phyloP scores from a whole-genome alignment of 148 eudicot species.

The Rheum nobile region DNA sequence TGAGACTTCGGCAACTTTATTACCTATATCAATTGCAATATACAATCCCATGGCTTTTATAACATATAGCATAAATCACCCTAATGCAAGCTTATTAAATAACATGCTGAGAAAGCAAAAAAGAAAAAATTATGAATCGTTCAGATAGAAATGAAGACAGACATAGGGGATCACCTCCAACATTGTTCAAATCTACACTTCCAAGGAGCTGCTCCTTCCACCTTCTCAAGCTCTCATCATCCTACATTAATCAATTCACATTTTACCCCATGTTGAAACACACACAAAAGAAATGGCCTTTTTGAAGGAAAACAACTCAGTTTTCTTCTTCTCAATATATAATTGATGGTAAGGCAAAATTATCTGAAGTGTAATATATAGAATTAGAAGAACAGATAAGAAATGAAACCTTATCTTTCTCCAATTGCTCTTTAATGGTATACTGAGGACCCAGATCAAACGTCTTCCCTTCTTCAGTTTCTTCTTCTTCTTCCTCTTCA shows the following conservation, averaged over 20 bases:
- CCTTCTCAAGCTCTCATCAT: constrained; percentile 84
- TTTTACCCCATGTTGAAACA: not conserved
- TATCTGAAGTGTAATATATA: not conserved
- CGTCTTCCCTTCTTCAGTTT: constrained; percentile 14
- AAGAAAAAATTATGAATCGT: not conserved
- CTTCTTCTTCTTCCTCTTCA: constrained; percentile 63
- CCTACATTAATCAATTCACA: constrained; percentile 26
- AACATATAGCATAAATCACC: not conserved
- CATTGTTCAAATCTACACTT: constrained; percentile 44
- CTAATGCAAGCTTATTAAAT: not conserved
- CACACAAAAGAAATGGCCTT: not conserved
- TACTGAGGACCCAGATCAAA: constrained; percentile 61
- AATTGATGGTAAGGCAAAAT: not conserved
- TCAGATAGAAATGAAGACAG: not conserved
- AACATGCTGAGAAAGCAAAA: not conserved
- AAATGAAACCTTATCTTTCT: constrained; percentile 62
- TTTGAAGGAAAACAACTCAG: not conserved
- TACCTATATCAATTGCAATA: not conserved
- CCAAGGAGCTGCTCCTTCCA: constrained; percentile 90
- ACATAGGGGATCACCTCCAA: constrained; percentile 42
- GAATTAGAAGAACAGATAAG: not conserved
- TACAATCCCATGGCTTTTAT: not conserved
- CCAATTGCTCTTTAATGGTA: constrained; percentile 59
- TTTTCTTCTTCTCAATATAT: not conserved
- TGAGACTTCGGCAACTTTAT: not conserved